phyloP scores from a whole-genome alignment of 495 filamentous ascomycete species.

The Pseudomonodictys pantanalensis region DNA sequence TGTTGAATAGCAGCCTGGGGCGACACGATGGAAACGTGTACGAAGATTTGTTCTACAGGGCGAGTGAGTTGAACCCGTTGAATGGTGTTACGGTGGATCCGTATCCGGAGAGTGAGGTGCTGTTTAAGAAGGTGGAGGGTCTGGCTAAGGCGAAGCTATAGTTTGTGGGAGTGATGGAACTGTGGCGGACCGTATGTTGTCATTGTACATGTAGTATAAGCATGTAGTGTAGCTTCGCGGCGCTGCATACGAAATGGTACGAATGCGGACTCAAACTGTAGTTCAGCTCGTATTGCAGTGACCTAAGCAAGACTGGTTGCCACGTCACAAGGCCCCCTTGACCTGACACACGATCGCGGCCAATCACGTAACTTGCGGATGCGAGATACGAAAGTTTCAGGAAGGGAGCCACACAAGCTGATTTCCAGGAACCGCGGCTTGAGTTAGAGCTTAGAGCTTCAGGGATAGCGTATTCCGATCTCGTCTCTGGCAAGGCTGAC shows the following conservation, averaged over 20 bases:
- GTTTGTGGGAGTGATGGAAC: no score
- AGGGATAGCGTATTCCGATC: neutral
- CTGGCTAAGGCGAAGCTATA: slow-evolving; percentile 9
- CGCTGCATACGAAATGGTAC: no score
- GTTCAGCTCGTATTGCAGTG: neutral
- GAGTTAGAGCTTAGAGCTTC: neutral
- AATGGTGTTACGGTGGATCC: slow-evolving; percentile 66
- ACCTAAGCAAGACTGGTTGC: neutral
- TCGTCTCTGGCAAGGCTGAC: neutral
- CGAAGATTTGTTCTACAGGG: slow-evolving; percentile 64
- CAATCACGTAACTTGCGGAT: neutral
- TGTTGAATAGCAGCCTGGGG: slow-evolving; percentile 63
- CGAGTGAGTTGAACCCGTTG: slow-evolving; percentile 64
- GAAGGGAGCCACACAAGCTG: neutral
- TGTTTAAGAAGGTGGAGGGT: slow-evolving; percentile 56
- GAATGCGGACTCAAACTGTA: no score
- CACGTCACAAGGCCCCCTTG: neutral
- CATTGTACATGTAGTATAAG: no score
- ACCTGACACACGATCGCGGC: neutral
- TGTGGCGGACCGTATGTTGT: no score
- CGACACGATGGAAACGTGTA: slow-evolving; percentile 66
- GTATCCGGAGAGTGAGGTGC: slow-evolving; percentile 58
- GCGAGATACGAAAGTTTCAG: neutral
- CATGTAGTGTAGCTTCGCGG: no score
- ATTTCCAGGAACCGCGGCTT: neutral